A percentile compares a stretch with the other conserved stretches of the same genome.
These are phyloP conservation scores for Schwanniomyces occidentalis DNA, from an alignment of 805 yeast genomes.

Conservation along the genomic window DNA sequence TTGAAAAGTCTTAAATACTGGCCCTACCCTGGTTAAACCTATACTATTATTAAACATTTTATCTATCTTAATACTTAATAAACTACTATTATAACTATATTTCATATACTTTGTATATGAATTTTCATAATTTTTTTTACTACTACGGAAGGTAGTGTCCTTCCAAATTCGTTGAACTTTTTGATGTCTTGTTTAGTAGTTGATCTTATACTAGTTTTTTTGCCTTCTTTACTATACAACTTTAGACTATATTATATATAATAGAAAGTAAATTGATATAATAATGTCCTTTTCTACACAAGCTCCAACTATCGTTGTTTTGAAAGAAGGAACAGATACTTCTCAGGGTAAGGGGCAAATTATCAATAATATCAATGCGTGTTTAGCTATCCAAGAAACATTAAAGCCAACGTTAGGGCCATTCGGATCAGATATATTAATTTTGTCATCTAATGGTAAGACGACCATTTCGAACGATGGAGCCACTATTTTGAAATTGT, in stretches of 20 bases:
- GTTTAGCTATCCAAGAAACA: constrained; percentile 95
- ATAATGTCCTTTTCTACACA: constrained; percentile 86
- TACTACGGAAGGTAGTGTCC: neutral
- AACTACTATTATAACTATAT: no score
- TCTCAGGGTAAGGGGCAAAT: constrained; percentile 97
- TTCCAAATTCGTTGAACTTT: constrained; percentile 2
- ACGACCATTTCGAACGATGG: constrained; percentile 98
- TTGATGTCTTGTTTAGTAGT: no score
- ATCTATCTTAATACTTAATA: neutral
- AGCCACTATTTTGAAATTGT: constrained; percentile 87
- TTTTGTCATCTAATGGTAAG: constrained; percentile 78
- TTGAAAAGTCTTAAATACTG: constrained; percentile 8
- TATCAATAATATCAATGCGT: constrained; percentile 93
- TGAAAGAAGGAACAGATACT: constrained; percentile 96
- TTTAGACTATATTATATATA: neutral
- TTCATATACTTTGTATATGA: no score
- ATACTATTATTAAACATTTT: neutral
- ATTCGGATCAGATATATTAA: constrained; percentile 90
- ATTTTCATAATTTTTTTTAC: no score
- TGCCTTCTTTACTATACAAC: neutral
- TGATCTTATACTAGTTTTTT: no score
- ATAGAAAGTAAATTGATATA: neutral
- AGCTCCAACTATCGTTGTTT: constrained; percentile 96
- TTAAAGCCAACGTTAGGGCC: constrained; percentile 96
- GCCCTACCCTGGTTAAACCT: neutral